Conservation (phyloP, 2,329 filamentous ascomycete genomes). For the Ascochyta clinopodiicola region DNA sequence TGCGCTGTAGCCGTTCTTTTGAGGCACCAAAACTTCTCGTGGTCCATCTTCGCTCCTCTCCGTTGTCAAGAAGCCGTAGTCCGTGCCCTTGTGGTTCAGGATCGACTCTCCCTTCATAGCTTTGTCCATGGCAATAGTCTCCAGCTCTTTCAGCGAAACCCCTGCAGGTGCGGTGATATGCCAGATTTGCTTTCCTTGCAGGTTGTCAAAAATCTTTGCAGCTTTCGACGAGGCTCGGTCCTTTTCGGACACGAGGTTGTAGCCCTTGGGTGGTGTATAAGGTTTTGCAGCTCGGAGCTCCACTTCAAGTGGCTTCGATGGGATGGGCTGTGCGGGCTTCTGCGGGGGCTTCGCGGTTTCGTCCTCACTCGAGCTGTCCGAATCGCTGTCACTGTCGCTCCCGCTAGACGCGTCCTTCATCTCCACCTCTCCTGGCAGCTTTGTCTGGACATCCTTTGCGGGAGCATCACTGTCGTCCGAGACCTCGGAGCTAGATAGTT, state of each 20-base stretch:
- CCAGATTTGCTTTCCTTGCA: constrained; percentile 78
- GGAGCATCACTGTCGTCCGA: constrained; percentile 31
- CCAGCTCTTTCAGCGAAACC: constrained; percentile 71
- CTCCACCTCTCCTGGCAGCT: constrained; percentile 21
- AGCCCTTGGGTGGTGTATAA: constrained; percentile 52
- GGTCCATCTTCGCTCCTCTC: constrained; percentile 59
- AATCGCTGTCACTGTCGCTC: constrained; percentile 28
- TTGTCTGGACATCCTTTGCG: constrained; percentile 24
- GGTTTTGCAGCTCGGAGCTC: constrained; percentile 45
- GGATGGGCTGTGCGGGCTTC: constrained; percentile 21
- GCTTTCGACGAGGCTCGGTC: constrained; percentile 42
- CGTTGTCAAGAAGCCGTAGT: constrained; percentile 65
- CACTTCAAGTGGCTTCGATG: constrained; percentile 36
- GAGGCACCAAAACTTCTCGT: constrained; percentile 68
- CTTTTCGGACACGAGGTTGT: constrained; percentile 58
- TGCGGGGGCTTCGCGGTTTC: constrained; percentile 43
- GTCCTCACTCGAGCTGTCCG: constrained; percentile 47
- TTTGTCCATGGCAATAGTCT: constrained; percentile 68
- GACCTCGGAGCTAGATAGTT: constrained; percentile 35
- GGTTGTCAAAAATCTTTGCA: constrained; percentile 62
- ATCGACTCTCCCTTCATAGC: constrained; percentile 61
- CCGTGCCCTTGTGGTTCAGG: constrained; percentile 67
- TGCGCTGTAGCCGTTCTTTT: constrained; percentile 61
- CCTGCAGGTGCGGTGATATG: constrained; percentile 77
- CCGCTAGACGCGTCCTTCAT: constrained; percentile 17